A percentile compares a stretch with the other conserved stretches of the same genome.
phyloP scores from a whole-genome alignment of 495 filamentous ascomycete genomes.

The Penicillium dipodomyicola region DNA sequence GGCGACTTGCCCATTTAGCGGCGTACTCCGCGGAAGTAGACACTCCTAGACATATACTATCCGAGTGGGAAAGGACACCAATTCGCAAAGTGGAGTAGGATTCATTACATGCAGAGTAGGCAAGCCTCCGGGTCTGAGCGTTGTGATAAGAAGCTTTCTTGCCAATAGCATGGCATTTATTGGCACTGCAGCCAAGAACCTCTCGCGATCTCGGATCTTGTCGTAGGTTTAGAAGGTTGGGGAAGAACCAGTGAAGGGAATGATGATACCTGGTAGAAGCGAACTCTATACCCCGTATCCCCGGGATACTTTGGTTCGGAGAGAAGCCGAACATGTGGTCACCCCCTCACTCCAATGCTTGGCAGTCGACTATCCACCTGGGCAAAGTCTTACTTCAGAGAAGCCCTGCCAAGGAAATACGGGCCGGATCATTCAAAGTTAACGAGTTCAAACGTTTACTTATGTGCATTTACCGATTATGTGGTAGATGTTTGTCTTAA shows the following conservation, averaged over 20 bases:
- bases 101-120: background rate
- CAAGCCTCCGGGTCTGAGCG: constrained; percentile 1
- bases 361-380: background rate
- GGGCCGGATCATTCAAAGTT: background rate
- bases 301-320: too few species aligned
- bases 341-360: background rate
- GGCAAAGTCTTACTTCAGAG: constrained; percentile 9
- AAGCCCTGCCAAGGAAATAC: constrained; percentile 15
- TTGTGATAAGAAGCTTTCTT: constrained; percentile 21
- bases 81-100: constrained; percentile 6
- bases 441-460: background rate
- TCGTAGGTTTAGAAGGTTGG: background rate
- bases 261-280: too few species aligned
- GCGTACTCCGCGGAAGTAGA: background rate
- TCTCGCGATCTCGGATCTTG: background rate
- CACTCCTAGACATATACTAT: background rate
- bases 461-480: background rate
- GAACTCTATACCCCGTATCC: too few species aligned
- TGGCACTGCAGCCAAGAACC: constrained; percentile 17
- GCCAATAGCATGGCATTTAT: constrained; percentile 17
- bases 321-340: background rate
- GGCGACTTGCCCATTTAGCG: background rate
- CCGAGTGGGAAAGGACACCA: background rate
- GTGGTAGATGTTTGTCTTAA: background rate
- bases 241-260: background rate